These are phyloP conservation scores for Suillus placidus DNA, from an alignment of 768 basidiomycete genomes.

Conservation along the genomic window DNA sequence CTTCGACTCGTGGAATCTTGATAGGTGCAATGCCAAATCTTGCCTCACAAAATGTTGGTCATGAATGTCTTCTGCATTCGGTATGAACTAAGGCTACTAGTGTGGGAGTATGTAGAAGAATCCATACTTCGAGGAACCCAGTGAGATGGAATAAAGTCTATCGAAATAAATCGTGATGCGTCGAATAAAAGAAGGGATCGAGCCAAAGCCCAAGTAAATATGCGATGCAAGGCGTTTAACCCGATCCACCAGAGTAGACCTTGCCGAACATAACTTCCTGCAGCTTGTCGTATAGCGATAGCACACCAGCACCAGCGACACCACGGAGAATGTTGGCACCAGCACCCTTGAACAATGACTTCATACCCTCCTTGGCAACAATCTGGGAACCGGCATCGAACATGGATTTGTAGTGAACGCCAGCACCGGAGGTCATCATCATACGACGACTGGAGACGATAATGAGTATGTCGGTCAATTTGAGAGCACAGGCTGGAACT, in stretches of 20 bases:
- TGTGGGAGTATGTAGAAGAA: constrained; percentile 26
- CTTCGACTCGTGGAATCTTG: background rate
- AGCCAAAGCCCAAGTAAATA: constrained; percentile 30
- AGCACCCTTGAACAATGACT: constrained; percentile 99
- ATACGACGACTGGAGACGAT: constrained; percentile 86
- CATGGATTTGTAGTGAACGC: constrained; percentile 99
- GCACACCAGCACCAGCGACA: constrained; percentile 99
- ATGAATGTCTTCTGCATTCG: constrained; percentile 19
- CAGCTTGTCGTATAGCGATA: constrained; percentile 98
- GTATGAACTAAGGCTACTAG: constrained; percentile 21
- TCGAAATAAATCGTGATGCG: constrained; percentile 27
- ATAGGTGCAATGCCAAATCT: background rate
- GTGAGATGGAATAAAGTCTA: constrained; percentile 39
- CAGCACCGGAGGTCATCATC: constrained; percentile 99
- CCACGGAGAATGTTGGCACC: constrained; percentile 97
- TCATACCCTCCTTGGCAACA: constrained; percentile 90
- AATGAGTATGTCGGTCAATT: constrained; percentile 20
- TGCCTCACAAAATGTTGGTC: background rate
- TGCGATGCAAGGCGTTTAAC: constrained; percentile 21
- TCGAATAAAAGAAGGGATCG: constrained; percentile 33
- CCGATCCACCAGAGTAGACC: constrained; percentile 93
- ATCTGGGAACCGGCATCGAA: constrained; percentile 96
- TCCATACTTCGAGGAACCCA: constrained; percentile 24
- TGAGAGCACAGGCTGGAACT: constrained; percentile 3
- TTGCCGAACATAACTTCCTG: constrained; percentile 97